Evolutionary conservation across 768 basidiomycete genomes (phyloP).

Genomic region (Gautieria morchelliformis): DNA sequence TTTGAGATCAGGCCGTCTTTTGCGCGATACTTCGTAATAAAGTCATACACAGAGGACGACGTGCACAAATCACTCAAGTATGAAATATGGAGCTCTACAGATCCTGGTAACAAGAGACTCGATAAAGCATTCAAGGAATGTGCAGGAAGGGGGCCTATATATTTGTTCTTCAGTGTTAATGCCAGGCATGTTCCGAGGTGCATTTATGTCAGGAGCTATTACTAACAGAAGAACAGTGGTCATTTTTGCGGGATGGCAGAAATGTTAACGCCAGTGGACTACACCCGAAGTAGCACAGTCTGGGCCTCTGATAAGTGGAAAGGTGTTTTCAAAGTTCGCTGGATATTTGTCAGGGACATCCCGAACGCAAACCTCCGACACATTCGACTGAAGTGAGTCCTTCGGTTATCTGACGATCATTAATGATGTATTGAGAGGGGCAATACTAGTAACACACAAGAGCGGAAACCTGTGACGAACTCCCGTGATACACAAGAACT

Average conservation of each 20-base stretch:
- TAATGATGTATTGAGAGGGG: slow-evolving; percentile 12
- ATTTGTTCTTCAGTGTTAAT: slow-evolving; percentile 98
- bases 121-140: slow-evolving; percentile 97
- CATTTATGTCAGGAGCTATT: not conserved
- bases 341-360: slow-evolving; percentile 96
- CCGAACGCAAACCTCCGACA: slow-evolving; percentile 84
- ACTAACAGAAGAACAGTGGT: slow-evolving; percentile 39
- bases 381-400: slow-evolving; percentile 70
- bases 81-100: slow-evolving; percentile 96
- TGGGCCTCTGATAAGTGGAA: slow-evolving; percentile 99
- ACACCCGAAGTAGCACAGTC: slow-evolving; percentile 87
- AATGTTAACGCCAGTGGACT: slow-evolving; percentile 95
- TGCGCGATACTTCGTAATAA: slow-evolving; percentile 95
- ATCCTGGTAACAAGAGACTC: slow-evolving; percentile 93
- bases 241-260: slow-evolving; percentile 99
- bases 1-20: slow-evolving; percentile 77
- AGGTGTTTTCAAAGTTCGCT: slow-evolving; percentile 95
- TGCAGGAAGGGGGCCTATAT: slow-evolving; percentile 87
- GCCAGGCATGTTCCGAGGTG: slow-evolving; percentile 40
- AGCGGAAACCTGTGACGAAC: slow-evolving; percentile 97
- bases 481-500: slow-evolving; percentile 97
- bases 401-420: not conserved
- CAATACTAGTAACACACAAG: slow-evolving; percentile 79
- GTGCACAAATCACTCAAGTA: slow-evolving; percentile 98
- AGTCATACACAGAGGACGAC: slow-evolving; percentile 98